Percentiles rank a stretch among this genome's conserved stretches.
These are phyloP conservation scores for Blastomyces silverae DNA, from an alignment of 2,329 filamentous ascomycete species.

Conservation along the genomic window DNA sequence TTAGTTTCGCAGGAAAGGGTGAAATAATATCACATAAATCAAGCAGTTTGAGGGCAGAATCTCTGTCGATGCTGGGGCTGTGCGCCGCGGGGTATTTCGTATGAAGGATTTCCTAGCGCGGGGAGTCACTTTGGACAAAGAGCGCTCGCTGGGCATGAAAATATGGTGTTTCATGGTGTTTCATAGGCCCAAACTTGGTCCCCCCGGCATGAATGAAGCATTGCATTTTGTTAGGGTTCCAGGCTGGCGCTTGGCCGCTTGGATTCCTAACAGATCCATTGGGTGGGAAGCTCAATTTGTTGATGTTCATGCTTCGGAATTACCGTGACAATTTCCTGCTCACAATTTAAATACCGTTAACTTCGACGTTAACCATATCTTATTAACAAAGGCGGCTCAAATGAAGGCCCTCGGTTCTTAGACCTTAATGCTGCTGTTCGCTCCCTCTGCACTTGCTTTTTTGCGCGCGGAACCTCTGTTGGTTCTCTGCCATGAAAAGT, in stretches of 20 bases:
- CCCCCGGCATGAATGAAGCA: background rate
- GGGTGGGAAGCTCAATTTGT: too few species aligned
- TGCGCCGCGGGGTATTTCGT: slow-evolving; percentile 12
- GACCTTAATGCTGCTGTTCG: background rate
- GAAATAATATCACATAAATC: slow-evolving; percentile 4
- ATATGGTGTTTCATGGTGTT: background rate
- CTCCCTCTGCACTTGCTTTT: background rate
- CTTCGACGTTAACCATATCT: background rate
- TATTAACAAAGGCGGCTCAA: background rate
- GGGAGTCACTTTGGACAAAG: background rate
- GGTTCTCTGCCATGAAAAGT: background rate
- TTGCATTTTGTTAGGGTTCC: background rate
- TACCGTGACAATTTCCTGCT: too few species aligned
- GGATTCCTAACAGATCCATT: too few species aligned
- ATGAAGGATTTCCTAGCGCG: slow-evolving; percentile 4
- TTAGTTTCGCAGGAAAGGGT: background rate
- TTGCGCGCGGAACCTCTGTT: background rate
- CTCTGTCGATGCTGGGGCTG: background rate
- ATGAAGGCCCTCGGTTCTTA: background rate
- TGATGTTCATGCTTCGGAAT: background rate
- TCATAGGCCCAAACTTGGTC: background rate
- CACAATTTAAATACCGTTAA: background rate
- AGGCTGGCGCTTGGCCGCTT: background rate
- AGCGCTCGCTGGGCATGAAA: background rate
- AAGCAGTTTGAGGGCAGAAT: slow-evolving; percentile 1